Evolutionary conservation across 2,329 filamentous ascomycete genomes (phyloP), one percentile per base, ranked within the genome.

Genomic region (Hawksworthiomyces lignivorus): DNA sequence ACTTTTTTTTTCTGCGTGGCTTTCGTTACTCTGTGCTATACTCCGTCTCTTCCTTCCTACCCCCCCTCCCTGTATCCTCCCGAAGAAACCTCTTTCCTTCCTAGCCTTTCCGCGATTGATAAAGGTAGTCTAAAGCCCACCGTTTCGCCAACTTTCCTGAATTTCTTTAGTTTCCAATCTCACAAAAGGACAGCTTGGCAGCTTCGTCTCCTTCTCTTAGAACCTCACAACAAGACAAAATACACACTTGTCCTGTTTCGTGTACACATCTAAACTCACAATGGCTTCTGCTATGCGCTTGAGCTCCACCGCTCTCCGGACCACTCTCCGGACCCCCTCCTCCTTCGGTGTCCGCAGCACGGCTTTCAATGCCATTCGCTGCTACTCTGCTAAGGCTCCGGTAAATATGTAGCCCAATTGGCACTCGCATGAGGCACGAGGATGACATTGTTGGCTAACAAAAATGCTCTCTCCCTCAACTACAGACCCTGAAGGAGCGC

Each of bases 401-500:
- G 88, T 94, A 72, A 43, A 36, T 47, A 12, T 28, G 21, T 11
- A 14, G 14, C 34, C 21, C 22, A 11, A 24, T 38, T 38, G 18
- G 9, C n/a, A n/a, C n/a, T n/a, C n/a, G n/a, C n/a, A n/a, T n/a
- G n/a, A n/a, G n/a, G n/a, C n/a, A n/a, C n/a, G n/a, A n/a, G n/a
- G n/a, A n/a, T n/a, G n/a, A n/a, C n/a, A n/a, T n/a, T n/a, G n/a
- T n/a, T n/a, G n/a, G n/a, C n/a, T n/a, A n/a, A n/a, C 2, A 26
- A 26, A 26, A 26, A 26, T 2, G 3, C n/a, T 14, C 27, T 15
- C 54, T 55, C 41, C 55, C 50, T 24, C 36, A 21, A 30, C 41
- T 48, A 27, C 50, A 98, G 92, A 88, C 88, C 56, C 73, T 98
- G 64, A 98, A 98, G 77, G 92, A 98, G 68, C 90, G 88, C 63